Percentiles rank a stretch among this genome's conserved stretches.
These are phyloP conservation scores for Gaertneriomyces sp. DNA, from an alignment of 192 early-diverging fungal genomes.

Conservation along the genomic window DNA sequence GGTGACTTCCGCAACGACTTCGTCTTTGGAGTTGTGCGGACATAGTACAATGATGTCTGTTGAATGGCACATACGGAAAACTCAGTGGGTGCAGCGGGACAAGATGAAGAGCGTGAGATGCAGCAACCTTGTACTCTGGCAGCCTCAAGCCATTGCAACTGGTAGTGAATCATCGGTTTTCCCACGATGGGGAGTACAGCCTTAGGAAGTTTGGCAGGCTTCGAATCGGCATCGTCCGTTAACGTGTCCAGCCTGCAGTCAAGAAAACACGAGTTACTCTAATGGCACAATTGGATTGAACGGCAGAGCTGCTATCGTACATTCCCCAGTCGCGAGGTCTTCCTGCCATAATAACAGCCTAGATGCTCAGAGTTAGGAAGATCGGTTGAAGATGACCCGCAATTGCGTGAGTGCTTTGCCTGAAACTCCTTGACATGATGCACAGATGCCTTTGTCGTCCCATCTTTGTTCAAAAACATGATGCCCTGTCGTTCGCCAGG, in stretches of 20 bases:
- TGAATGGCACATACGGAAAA: neutral
- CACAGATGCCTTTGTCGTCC: conserved; percentile 12
- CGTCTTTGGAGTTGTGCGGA: conserved; percentile 57
- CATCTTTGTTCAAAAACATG: conserved; percentile 22
- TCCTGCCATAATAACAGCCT: conserved; percentile 29
- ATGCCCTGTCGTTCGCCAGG: too few relatives aligned
- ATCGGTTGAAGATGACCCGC: neutral
- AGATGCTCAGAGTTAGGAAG: neutral
- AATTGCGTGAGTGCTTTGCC: neutral
- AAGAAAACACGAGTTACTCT: neutral
- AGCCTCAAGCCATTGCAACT: conserved; percentile 88
- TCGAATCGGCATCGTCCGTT: conserved; percentile 18
- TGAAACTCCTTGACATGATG: conserved; percentile 26
- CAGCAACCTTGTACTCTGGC: conserved; percentile 39
- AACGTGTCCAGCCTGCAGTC: conserved; percentile 9
- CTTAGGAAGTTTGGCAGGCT: conserved; percentile 63
- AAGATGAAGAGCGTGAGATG: neutral
- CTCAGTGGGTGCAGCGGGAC: too few relatives aligned
- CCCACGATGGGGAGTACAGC: conserved; percentile 91
- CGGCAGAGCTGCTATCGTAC: conserved; percentile 7
- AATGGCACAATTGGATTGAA: neutral
- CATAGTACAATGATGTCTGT: conserved; percentile 23
- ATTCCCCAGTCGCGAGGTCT: conserved; percentile 19
- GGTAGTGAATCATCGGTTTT: conserved; percentile 92
- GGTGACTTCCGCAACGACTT: conserved; percentile 61